Evolutionary conservation across 2,329 filamentous ascomycete species (phyloP).

Genomic region (Sclerotinia trifoliorum): DNA sequence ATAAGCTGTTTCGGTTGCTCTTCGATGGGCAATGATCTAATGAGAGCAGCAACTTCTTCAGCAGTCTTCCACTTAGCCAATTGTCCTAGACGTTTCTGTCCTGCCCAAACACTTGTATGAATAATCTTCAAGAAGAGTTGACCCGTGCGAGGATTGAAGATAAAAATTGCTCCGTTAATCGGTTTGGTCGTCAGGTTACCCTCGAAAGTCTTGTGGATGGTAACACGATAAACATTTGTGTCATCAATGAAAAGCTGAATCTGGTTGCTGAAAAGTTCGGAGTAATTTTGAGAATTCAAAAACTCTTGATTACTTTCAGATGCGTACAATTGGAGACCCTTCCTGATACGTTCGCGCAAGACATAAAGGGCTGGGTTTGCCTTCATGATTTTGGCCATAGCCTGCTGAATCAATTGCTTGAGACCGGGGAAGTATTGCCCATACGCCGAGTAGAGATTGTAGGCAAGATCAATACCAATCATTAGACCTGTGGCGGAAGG

Average conservation of each 20-base stretch:
- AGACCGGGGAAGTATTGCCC: conserved; percentile 98
- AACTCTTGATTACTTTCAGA: conserved; percentile 99
- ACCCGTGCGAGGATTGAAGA: conserved; percentile 98
- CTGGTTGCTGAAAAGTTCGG: conserved; percentile 97
- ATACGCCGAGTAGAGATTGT: conserved; percentile 97
- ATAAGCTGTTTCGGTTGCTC: conserved; percentile 99
- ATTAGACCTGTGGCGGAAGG: conserved; percentile 95
- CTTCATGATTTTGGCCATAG: conserved; percentile 99
- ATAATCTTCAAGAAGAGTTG: conserved; percentile 99
- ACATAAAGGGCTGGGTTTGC: conserved; percentile 97
- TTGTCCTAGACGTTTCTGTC: conserved; percentile 97
- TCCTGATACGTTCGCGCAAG: conserved; percentile 93
- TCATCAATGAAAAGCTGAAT: conserved; percentile 99
- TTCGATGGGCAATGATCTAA: conserved; percentile 91
- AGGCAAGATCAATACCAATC: conserved; percentile 96
- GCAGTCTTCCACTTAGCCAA: conserved; percentile 99
- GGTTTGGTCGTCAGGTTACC: conserved; percentile 98
- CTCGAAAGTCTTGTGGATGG: conserved; percentile 99
- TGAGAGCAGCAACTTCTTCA: conserved; percentile 97
- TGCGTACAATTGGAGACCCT: conserved; percentile 95
- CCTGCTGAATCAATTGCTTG: conserved; percentile 92
- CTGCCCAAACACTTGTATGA: conserved; percentile 98
- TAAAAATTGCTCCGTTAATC: conserved; percentile 99
- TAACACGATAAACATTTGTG: conserved; percentile 98
- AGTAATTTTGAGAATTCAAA: conserved; percentile 98